Percentiles rank a stretch among this genome's conserved stretches.
These are phyloP conservation scores for Aspergillus nomiae DNA, from an alignment of 2,329 filamentous ascomycete species.

Conservation along the genomic window DNA sequence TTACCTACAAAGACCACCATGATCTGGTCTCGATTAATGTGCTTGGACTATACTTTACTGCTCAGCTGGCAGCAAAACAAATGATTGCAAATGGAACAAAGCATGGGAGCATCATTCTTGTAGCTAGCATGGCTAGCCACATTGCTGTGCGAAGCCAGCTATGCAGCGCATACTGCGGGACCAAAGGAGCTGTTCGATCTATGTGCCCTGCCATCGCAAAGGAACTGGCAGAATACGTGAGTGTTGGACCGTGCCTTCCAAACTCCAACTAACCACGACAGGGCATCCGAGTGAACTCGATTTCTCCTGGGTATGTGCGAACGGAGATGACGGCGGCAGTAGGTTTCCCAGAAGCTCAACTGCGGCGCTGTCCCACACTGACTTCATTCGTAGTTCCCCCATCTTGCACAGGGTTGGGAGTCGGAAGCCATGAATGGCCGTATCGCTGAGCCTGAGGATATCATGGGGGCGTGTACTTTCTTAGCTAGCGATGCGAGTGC, in stretches of 20 bases:
- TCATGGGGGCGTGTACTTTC: constrained; percentile 51
- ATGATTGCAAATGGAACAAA: constrained; percentile 36
- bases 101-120: constrained; percentile 55
- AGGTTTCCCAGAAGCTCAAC: background rate
- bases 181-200: background rate
- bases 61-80: background rate
- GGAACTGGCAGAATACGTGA: background rate
- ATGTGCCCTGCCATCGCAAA: background rate
- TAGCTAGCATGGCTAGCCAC: constrained; percentile 56
- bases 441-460: background rate
- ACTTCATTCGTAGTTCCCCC: background rate
- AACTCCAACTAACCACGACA: background rate
- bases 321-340: background rate
- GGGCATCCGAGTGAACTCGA: background rate
- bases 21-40: background rate
- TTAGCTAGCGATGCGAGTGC: constrained; percentile 52
- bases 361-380: background rate
- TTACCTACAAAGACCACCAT: background rate
- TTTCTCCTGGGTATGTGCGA: background rate
- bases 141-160: constrained; percentile 54
- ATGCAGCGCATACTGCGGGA: constrained; percentile 45
- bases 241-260: background rate
- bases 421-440: background rate
- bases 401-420: background rate
- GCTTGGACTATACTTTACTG: background rate